These are phyloP conservation scores for Puccinia horiana DNA, from an alignment of 1,284 basidiomycete genomes.

Conservation along the genomic window DNA sequence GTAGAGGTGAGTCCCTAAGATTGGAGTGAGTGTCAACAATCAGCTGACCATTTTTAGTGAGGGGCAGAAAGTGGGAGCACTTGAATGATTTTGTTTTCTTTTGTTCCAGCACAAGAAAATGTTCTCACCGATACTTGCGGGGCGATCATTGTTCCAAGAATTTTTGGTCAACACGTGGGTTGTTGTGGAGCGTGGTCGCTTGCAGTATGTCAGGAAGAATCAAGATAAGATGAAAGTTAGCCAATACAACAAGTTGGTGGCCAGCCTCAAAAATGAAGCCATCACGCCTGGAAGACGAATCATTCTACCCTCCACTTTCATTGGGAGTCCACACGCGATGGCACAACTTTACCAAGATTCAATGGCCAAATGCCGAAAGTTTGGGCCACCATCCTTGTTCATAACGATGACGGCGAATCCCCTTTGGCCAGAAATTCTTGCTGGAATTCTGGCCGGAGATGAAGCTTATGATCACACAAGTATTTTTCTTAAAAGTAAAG, in stretches of 20 bases:
- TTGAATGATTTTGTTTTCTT: neutral
- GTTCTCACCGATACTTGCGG: neutral
- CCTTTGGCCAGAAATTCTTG: too few species aligned
- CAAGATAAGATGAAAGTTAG: too few species aligned
- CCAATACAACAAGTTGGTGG: neutral
- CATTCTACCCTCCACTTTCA: constrained; percentile 59
- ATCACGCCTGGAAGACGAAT: constrained; percentile 56
- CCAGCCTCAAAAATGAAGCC: constrained; percentile 14
- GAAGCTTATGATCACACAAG: too few species aligned
- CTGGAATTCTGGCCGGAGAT: too few species aligned
- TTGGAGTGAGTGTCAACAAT: neutral
- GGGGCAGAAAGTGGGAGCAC: neutral
- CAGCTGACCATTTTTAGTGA: neutral
- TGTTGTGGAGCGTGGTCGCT: neutral
- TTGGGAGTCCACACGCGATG: constrained; percentile 57
- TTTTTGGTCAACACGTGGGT: constrained; percentile 7
- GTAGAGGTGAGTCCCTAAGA: neutral
- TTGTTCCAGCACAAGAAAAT: neutral
- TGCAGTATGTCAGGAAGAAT: neutral
- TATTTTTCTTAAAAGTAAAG: too few species aligned
- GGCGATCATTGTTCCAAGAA: constrained; percentile 2
- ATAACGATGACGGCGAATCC: too few species aligned
- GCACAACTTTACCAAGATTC: too few species aligned
- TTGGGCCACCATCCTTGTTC: too few species aligned
- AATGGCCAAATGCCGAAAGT: too few species aligned